Evolutionary conservation across 805 yeast genomes (phyloP), one percentile per base, ranked within the genome.

Genomic region (Candida gorgasii): DNA sequence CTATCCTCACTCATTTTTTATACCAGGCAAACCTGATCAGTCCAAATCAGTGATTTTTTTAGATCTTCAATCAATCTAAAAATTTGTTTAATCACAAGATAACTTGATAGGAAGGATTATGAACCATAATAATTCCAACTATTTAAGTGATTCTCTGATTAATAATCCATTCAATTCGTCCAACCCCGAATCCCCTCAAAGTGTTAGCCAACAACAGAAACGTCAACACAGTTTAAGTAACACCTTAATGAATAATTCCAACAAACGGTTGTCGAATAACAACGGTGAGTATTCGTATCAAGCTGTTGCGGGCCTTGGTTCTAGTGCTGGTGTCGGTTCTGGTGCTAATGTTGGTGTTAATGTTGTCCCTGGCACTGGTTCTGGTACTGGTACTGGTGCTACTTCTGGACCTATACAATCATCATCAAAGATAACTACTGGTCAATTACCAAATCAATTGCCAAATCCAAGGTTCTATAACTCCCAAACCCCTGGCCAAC

Each of bases 201-300:
- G 36, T 27, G 28, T 19, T 32, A 32, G 44, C 13, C 49, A 40
- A 35, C 67, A 58, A 42, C 73, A 67, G 45, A 69, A 69, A 50
- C 66, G 74, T 42, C 74, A 69, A 44, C 65, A 58, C 47, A 65
- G 71, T 57, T 49, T 64, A 49, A 61, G 70, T 4, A 61, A 62
- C 34, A 59, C 63, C 45, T 48, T 62, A 55, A 51, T 54, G 36
- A 56, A 54, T 41, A 61, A 60, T 41, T 54, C 71, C 35, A 63
- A 59, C 50, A 69, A 69, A 43, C 53, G 74, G 32, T 53, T 56
- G n/a, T 62, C 68, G 11, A 57, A 54, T 36, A 59, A 52, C 16
- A 36, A 16, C 36, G 31, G 27, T 3, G 45, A 42, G 14, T 36
- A 36, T 14, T 36, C 40, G 19, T 39, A 44, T 27, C 50, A 34